Evolutionary conservation across 2,329 filamentous ascomycete species (phyloP), one percentile per base, ranked within the genome.

Genomic region (Sporothrix globosa): DNA sequence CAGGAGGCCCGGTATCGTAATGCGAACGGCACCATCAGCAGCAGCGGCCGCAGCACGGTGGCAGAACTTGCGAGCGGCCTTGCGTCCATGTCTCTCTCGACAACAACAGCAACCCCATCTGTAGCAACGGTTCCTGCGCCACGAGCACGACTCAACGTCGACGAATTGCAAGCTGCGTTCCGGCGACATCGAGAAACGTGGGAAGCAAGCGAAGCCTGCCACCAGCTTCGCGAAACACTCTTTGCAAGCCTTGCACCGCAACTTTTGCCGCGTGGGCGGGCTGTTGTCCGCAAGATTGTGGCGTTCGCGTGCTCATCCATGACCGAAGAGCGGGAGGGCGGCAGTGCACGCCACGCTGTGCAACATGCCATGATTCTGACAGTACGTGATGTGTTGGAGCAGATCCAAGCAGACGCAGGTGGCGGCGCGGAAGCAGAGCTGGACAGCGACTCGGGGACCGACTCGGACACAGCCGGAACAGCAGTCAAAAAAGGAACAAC

Each of bases 281-380:
- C 56, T 1, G 30, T 70, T 1, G 58, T 74, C 14, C 69, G 65
- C 66, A 72, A 72, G 24, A 60, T 75, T 24, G 73, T 75, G 19
- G 72, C 72, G 5, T 73, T 75, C 67, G 71, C 72, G 9, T 72
- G 72, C 48, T 72, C 67, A 13, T 71, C 71, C 50, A 69, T 75
- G 56, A 34, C 63, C 13, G 70, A 71, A 30, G 71, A 70, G 41
- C 53, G 48, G 5, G 65, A 53, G 17, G 56, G 63, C 60, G 27
- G 53, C 19, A 41, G 56, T 21, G 56, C 44, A 19, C 71, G 72
- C 10, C 67, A 70, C 34, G 68, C 71, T 1, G 61, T 67, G 19
- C 74, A 75, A 69, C 74, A 75, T 46, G 73, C 74, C 19, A 69
- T 75, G 73, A n/a, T 71, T 14, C 58, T 75, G 44, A 74, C 73